Conservation (phyloP, 2,329 filamentous ascomycete genomes). For the Emergomyces pasteurianus region DNA sequence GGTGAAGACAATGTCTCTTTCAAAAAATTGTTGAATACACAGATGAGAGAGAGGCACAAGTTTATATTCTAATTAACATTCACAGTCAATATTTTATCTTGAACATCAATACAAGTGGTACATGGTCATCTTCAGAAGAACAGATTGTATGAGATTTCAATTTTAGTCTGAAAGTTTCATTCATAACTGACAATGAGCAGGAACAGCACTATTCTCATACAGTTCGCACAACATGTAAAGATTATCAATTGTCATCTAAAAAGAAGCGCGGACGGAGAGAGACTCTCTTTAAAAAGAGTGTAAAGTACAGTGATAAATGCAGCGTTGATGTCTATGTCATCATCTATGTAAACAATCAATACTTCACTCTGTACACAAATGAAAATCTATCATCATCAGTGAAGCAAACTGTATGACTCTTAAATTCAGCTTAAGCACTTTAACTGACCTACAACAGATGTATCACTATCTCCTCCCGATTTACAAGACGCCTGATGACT, state of each 20-base stretch:
- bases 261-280: no score
- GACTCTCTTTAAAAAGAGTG: no score
- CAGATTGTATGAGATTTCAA: not conserved
- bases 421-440: not conserved
- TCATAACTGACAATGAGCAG: not conserved
- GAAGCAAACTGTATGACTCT: not conserved
- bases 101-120: no score
- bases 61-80: not conserved
- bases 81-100: not conserved
- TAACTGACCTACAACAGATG: not conserved
- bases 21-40: conserved; percentile 1
- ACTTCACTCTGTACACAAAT: conserved; percentile 1
- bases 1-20: not conserved
- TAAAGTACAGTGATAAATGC: no score
- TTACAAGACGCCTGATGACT: not conserved
- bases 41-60: not conserved
- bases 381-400: not conserved
- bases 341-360: no score
- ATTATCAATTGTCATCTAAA: conserved; percentile 12
- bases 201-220: not conserved
- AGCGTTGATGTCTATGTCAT: no score
- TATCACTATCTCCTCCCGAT: not conserved
- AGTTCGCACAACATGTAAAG: not conserved
- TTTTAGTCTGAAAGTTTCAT: not conserved
- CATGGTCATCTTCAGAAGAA: not conserved